A percentile compares a stretch with the other conserved stretches of the same genome.
phyloP scores from a whole-genome alignment of 768 basidiomycete genomes.

The Agaricus sinodeliciosus region DNA sequence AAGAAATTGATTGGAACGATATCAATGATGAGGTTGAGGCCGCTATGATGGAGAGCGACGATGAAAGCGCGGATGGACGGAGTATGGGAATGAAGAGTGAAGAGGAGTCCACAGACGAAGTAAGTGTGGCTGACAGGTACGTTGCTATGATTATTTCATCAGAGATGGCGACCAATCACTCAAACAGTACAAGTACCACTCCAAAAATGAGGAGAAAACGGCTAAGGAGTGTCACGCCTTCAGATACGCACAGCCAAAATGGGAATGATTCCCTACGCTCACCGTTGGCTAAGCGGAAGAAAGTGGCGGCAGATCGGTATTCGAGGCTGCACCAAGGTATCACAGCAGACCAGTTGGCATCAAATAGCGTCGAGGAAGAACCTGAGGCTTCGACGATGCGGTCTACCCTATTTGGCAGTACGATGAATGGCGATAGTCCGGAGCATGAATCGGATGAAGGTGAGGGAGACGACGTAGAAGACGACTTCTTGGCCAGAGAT shows the following conservation, averaged over 20 bases:
- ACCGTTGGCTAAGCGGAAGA: conserved; percentile 78
- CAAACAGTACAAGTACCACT: conserved; percentile 29
- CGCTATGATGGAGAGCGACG: conserved; percentile 76
- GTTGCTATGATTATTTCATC: not conserved
- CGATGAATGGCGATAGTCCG: conserved; percentile 17
- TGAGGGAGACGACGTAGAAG: conserved; percentile 51
- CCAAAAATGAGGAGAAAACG: conserved; percentile 58
- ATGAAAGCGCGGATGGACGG: conserved; percentile 41
- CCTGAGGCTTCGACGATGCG: conserved; percentile 13
- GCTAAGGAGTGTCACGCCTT: conserved; percentile 64
- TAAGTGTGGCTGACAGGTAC: conserved; percentile 23
- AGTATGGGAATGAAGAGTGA: conserved; percentile 41
- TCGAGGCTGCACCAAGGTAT: conserved; percentile 68
- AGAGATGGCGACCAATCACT: not conserved
- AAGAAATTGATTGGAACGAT: conserved; percentile 72
- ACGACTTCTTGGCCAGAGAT: conserved; percentile 78
- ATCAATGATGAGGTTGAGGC: conserved; percentile 86
- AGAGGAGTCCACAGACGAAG: conserved; percentile 50
- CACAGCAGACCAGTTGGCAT: conserved; percentile 42
- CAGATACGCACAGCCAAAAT: conserved; percentile 29
- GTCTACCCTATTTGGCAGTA: conserved; percentile 9
- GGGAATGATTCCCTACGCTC: conserved; percentile 48
- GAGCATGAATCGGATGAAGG: conserved; percentile 35
- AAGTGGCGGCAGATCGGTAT: conserved; percentile 55
- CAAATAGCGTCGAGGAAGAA: conserved; percentile 12